Evolutionary conservation across 140 eudicot species (phyloP), one percentile per base, ranked within the genome.

Genomic region (Oenanthe javanica): DNA sequence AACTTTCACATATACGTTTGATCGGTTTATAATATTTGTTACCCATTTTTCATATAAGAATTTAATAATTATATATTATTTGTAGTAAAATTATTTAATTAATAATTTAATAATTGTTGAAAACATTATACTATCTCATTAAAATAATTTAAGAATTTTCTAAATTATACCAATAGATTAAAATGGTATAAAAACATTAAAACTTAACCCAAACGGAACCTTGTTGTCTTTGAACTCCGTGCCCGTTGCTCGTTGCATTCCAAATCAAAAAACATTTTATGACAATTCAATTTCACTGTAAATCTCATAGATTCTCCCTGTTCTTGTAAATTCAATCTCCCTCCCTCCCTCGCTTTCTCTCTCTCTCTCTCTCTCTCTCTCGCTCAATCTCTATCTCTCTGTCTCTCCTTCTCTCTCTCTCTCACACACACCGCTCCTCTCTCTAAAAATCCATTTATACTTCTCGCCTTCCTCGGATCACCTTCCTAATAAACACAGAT

Each of bases 401-500:
- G 31, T 31, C 31, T 31, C 31, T 31, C 31, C 31, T 1, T 31
- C 31, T 31, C 31, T 31, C 31, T 31, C 31, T 31, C 31, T 31
- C 31, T 31, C 31, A 31, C 31, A 31, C 31, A 31, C 31, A 31
- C 31, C 31, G 4, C 48, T 2, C 45, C 36, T 72, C 50, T 43
- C 77, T 71, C 49, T 40, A 71, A 8, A 16, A 71, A 13, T 16
- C 25, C 52, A 14, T 4, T 5, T 38, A 51, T 16, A 19, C 76
- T 19, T 73, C 54, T 75, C 61, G 59, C 51, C 61, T 47, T 75
- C 78, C 61, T 12, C 59, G 78, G 78, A 75, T 75, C 59, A 75
- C 78, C 4, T 40, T 47, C 78, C 9, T 18, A 4, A 43, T 9
- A 2, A n/a, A 72, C 13, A 45, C 16, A 23, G 19, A 38, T 47